Percentiles rank a stretch among this genome's conserved stretches.
Conservation (phyloP, 768 basidiomycete species). For the Mycena rosella region DNA sequence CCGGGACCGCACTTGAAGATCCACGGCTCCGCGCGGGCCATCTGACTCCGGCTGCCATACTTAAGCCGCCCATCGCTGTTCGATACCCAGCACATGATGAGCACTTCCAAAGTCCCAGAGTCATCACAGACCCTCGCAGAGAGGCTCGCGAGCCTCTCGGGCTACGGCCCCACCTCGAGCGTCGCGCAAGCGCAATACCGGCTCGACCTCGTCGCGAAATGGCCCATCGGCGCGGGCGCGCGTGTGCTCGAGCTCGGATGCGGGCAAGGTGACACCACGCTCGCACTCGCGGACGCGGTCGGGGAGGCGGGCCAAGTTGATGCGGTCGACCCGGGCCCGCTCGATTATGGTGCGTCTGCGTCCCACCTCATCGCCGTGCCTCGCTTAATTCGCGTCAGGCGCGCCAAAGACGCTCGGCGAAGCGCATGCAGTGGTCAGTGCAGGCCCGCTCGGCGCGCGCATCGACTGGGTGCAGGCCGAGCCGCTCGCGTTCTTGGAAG, state of each 20-base stretch:
- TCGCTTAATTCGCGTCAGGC: slow-evolving; percentile 38
- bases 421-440: slow-evolving; percentile 49
- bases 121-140: slow-evolving; percentile 14
- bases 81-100: no score
- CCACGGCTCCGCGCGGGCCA: no score
- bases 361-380: no score
- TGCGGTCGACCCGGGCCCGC: slow-evolving; percentile 54
- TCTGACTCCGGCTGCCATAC: no score
- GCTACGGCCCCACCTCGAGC: slow-evolving; percentile 28
- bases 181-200: slow-evolving; percentile 46
- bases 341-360: slow-evolving; percentile 51
- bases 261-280: slow-evolving; percentile 57
- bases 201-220: slow-evolving; percentile 45
- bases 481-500: slow-evolving; percentile 44
- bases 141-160: slow-evolving; percentile 33
- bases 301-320: slow-evolving; percentile 51
- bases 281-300: slow-evolving; percentile 50
- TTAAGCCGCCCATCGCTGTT: no score
- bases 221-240: slow-evolving; percentile 45
- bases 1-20: no score
- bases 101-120: no score
- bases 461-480: slow-evolving; percentile 50
- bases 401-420: slow-evolving; percentile 52
- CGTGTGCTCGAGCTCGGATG: slow-evolving; percentile 55
- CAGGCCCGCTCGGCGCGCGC: slow-evolving; percentile 47